phyloP scores from a whole-genome alignment of 257 asterid species.

The Fraxinus americana region DNA sequence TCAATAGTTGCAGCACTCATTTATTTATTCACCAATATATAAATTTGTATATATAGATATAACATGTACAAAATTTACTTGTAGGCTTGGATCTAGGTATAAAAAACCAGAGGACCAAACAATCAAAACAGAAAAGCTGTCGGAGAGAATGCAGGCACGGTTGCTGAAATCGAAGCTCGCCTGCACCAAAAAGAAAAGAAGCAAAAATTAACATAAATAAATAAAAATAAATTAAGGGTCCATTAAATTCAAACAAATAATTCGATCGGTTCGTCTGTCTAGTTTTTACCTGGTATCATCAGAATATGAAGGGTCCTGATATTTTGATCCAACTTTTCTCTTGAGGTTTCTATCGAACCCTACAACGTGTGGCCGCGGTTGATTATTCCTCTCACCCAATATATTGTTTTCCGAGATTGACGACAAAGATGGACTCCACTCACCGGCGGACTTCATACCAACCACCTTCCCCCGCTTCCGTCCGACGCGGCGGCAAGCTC shows the following conservation, averaged over 20 bases:
- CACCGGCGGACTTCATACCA: conserved; percentile 8
- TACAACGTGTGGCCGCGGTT: background rate
- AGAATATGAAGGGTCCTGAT: conserved; percentile 4
- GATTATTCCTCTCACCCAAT: conserved; percentile 8
- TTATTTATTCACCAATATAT: background rate
- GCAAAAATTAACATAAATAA: background rate
- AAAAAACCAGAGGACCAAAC: background rate
- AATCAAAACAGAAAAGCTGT: conserved; percentile 42
- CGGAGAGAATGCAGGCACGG: conserved; percentile 38
- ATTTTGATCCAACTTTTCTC: background rate
- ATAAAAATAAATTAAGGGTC: too few relatives aligned
- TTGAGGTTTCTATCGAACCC: background rate
- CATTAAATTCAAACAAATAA: background rate
- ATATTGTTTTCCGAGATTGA: conserved; percentile 37
- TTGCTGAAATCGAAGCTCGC: conserved; percentile 25
- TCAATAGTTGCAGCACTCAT: background rate
- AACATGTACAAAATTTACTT: background rate
- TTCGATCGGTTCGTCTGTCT: too few relatives aligned
- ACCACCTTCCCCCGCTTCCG: conserved; percentile 31
- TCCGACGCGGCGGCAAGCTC: conserved; percentile 10
- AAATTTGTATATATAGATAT: background rate
- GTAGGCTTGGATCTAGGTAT: background rate
- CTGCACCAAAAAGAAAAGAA: conserved; percentile 23
- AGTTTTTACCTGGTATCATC: conserved; percentile 2
- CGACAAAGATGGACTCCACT: conserved; percentile 45